phyloP scores from a whole-genome alignment of 306 rosid genomes.

The Urtica urens region DNA sequence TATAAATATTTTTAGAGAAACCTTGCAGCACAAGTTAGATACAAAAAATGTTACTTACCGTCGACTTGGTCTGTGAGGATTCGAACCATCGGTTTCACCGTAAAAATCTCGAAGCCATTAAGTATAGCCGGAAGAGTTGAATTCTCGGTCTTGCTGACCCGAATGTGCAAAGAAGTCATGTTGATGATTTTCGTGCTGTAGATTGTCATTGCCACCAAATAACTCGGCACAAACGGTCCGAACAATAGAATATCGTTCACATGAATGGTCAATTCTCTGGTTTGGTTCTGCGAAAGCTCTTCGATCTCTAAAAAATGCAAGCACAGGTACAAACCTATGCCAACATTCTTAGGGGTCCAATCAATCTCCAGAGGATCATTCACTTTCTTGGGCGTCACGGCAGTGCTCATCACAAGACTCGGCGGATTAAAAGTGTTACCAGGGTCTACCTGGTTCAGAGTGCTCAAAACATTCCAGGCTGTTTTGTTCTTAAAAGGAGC shows the following conservation, averaged over 20 bases:
- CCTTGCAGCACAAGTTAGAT: too few relatives aligned
- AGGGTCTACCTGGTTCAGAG: neutral
- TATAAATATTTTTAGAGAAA: neutral
- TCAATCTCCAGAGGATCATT: too few relatives aligned
- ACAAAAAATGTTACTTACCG: constrained; percentile 13
- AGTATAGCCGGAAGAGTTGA: constrained; percentile 47
- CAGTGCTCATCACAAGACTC: constrained; percentile 27
- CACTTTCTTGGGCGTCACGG: too few relatives aligned
- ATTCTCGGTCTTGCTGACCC: constrained; percentile 3
- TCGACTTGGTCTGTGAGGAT: constrained; percentile 24
- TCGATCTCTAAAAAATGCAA: constrained; percentile 35
- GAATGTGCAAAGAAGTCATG: constrained; percentile 1
- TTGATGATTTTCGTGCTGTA: neutral
- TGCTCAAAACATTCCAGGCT: neutral
- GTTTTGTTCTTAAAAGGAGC: constrained; percentile 15
- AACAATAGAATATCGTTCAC: constrained; percentile 9
- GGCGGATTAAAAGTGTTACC: constrained; percentile 20
- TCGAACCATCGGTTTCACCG: constrained; percentile 7
- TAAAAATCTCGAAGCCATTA: constrained; percentile 40
- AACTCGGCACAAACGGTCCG: neutral
- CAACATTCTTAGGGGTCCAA: too few relatives aligned
- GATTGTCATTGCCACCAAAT: constrained; percentile 9
- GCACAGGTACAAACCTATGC: constrained; percentile 21
- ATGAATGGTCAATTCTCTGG: constrained; percentile 25
- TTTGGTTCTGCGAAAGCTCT: constrained; percentile 15